Evolutionary conservation across 345 rosid genomes (phyloP).

Genomic region (Crucihimalaya himalaica): DNA sequence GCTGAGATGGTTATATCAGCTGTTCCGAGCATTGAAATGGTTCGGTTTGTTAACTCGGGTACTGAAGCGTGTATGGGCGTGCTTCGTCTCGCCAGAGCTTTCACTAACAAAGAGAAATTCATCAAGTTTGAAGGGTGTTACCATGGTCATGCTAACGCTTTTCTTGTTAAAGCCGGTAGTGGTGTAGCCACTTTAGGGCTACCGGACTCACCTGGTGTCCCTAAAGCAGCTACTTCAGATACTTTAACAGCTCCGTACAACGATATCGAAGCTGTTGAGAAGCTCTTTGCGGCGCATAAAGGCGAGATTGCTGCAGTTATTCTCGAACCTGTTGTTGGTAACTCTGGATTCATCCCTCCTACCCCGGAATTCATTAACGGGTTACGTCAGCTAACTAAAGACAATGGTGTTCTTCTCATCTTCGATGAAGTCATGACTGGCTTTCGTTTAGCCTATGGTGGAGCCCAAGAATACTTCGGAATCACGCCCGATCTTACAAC

Average conservation of each 20-base stretch:
- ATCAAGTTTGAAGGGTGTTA: conserved; percentile 96
- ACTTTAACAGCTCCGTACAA: conserved; percentile 83
- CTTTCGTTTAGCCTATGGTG: conserved; percentile 88
- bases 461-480: conserved; percentile 89
- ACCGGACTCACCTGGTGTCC: conserved; percentile 97
- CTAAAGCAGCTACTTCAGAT: conserved; percentile 75
- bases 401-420: conserved; percentile 66
- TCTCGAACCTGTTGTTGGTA: conserved; percentile 93
- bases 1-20: conserved; percentile 96
- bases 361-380: conserved; percentile 69
- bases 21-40: conserved; percentile 93
- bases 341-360: conserved; percentile 83
- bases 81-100: conserved; percentile 95
- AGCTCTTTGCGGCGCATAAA: conserved; percentile 58
- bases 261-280: conserved; percentile 62
- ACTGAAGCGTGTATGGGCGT: conserved; percentile 99
- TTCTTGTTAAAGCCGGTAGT: conserved; percentile 94
- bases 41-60: conserved; percentile 86
- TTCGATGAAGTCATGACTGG: conserved; percentile 98
- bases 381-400: conserved; percentile 56
- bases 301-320: conserved; percentile 79
- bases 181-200: conserved; percentile 94
- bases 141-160: conserved; percentile 97
- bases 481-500: conserved; percentile 82
- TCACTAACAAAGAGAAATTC: conserved; percentile 63